Evolutionary conservation across 345 rosid genomes (phyloP).

Genomic region (Rhodomyrtus tomentosa): DNA sequence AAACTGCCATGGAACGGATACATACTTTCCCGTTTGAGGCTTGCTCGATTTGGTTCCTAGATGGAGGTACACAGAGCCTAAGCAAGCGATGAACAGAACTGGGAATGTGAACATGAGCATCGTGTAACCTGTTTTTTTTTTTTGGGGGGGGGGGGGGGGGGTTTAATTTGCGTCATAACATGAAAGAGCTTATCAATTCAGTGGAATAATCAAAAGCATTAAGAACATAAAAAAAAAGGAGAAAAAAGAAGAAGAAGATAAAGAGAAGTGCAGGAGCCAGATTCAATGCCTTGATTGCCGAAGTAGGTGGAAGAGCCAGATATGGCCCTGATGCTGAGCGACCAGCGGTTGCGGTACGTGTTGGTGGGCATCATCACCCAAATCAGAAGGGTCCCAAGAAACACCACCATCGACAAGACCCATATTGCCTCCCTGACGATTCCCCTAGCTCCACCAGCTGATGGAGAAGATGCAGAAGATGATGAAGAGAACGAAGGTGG

Average conservation of each 20-base stretch:
- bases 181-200: background rate
- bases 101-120: slow-evolving; percentile 50
- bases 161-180: background rate
- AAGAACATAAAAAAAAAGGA: background rate
- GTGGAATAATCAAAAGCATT: background rate
- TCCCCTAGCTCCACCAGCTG: background rate
- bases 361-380: slow-evolving; percentile 66
- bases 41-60: slow-evolving; percentile 17
- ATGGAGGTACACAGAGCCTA: slow-evolving; percentile 54
- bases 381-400: slow-evolving; percentile 41
- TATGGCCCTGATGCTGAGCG: slow-evolving; percentile 19
- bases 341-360: slow-evolving; percentile 32
- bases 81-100: slow-evolving; percentile 37
- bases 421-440: slow-evolving; percentile 16
- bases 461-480: background rate
- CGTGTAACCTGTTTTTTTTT: slow-evolving; percentile 23
- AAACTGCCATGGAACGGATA: background rate
- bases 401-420: slow-evolving; percentile 20
- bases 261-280: background rate
- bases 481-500: background rate
- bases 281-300: slow-evolving; percentile 41
- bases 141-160: too few relatives aligned
- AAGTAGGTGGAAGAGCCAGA: slow-evolving; percentile 28
- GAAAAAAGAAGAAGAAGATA: background rate
- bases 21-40: slow-evolving; percentile 9